Evolutionary conservation across 257 asterid species (phyloP), one percentile per base, ranked within the genome.

Genomic region (Ocimum tenuiflorum): DNA sequence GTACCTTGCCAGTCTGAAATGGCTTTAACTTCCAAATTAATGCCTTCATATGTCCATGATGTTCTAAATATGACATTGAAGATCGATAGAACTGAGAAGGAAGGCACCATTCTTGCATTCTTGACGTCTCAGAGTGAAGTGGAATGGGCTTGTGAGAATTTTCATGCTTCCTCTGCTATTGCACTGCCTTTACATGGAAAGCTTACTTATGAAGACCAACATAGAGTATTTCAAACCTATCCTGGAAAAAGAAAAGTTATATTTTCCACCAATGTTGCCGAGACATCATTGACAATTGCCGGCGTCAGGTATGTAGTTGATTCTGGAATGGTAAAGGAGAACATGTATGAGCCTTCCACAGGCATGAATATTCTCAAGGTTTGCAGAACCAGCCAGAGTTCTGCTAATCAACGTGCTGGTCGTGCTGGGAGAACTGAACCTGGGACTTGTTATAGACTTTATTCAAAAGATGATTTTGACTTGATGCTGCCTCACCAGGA

Each of bases 401-500:
- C 99, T 63, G 99, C 99, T 38, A 89, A 88, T 53, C 99, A 92
- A 71, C 85, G 95, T 50, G 88, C 96, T 27, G 99, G 99, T 9
- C 99, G 97, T 68, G 96, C 97, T 63, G 97, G 99, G 73, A 81
- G 97, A 75, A 92, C 99, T 62, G 99, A 86, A 43, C 86, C 96
- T 11, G 99, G 99, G 73, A 82, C 60, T 29, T 92, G 97, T 72
- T 92, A 86, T 77, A 78, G 96, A 67, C 87, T 92, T 42, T 92
- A 87, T 81, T 39, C 82, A 7, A 80, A 84, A 79, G 57, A 49
- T 50, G 95, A 92, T 55, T 89, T 81, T 74, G 85, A 79, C 71
- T 60, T 64, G 0, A 92, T 92, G 99, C 66, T 77, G 63, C 66
- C 78, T 63, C 94, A 89, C 63, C 90, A 79, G 74, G 96, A 87